phyloP scores from a whole-genome alignment of 129 eudicot species.

The Escallonia rubra region DNA sequence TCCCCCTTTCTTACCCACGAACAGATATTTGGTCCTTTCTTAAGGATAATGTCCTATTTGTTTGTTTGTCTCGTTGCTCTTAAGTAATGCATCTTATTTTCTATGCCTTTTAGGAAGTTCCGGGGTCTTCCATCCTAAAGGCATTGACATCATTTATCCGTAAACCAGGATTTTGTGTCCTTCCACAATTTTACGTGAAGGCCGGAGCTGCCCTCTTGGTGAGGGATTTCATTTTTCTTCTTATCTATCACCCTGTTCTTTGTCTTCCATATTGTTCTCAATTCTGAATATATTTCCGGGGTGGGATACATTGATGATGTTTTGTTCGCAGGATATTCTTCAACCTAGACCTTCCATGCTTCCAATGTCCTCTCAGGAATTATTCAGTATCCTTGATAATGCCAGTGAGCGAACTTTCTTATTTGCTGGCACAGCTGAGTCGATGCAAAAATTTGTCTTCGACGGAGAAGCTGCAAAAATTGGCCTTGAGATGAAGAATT shows the following conservation, averaged over 20 bases:
- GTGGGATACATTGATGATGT: not conserved
- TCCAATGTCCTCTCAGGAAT: conserved; percentile 60
- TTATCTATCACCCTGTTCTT: not conserved
- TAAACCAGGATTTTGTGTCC: conserved; percentile 48
- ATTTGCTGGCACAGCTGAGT: conserved; percentile 82
- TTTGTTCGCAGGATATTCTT: conserved; percentile 59
- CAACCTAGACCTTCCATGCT: conserved; percentile 61
- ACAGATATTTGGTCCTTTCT: not conserved
- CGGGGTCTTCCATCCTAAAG: conserved; percentile 58
- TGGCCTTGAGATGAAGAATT: conserved; percentile 63
- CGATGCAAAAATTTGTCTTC: conserved; percentile 67
- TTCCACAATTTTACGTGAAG: conserved; percentile 60
- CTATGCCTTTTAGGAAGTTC: conserved; percentile 51
- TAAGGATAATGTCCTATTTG: not conserved
- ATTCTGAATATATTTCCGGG: too few relatives aligned
- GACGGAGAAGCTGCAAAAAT: conserved; percentile 72
- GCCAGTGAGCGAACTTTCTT: conserved; percentile 84
- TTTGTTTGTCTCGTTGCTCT: not conserved
- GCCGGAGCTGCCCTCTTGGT: conserved; percentile 80
- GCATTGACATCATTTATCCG: conserved; percentile 51
- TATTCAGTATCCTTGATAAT: conserved; percentile 67
- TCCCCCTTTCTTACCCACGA: too few relatives aligned
- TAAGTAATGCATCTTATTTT: conserved; percentile 6
- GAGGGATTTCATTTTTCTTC: conserved; percentile 7
- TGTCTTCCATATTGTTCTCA: not conserved